phyloP scores from a whole-genome alignment of 371 early-diverging fungal genomes.

The Apophysomyces variabilis region DNA sequence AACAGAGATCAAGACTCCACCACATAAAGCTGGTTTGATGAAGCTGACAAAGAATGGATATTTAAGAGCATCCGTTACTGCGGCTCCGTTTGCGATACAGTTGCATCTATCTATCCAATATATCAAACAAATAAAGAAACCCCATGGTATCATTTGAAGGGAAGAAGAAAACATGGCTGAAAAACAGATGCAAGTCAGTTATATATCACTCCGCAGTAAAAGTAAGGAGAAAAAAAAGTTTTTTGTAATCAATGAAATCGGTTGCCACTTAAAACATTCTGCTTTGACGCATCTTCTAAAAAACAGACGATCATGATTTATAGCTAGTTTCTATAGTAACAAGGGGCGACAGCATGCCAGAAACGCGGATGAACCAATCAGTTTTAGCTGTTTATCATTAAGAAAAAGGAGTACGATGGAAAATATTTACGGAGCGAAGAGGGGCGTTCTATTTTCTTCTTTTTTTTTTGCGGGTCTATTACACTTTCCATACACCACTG shows the following conservation, averaged over 20 bases:
- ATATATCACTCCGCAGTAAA: background rate
- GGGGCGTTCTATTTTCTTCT: background rate
- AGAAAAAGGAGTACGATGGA: background rate
- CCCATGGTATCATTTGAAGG: background rate
- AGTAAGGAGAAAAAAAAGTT: background rate
- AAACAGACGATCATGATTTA: background rate
- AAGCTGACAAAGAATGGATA: constrained; percentile 39
- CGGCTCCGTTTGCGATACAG: constrained; percentile 22
- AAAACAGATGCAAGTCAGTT: background rate
- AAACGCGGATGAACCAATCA: background rate
- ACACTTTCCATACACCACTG: constrained; percentile 30
- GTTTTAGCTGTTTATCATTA: background rate
- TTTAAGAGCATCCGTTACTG: constrained; percentile 14
- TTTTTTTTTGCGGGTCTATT: background rate
- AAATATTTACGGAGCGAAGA: background rate
- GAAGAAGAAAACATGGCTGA: background rate
- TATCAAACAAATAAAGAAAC: background rate
- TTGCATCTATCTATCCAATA: background rate
- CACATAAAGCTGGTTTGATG: constrained; percentile 31
- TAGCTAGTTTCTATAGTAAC: background rate
- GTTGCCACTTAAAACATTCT: constrained; percentile 3
- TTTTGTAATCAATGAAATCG: background rate
- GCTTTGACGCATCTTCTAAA: background rate
- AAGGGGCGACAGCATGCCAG: background rate
- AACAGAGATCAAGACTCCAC: constrained; percentile 37